Evolutionary conservation across 2,329 filamentous ascomycete genomes (phyloP).

Genomic region (Fusarium agapanthi): DNA sequence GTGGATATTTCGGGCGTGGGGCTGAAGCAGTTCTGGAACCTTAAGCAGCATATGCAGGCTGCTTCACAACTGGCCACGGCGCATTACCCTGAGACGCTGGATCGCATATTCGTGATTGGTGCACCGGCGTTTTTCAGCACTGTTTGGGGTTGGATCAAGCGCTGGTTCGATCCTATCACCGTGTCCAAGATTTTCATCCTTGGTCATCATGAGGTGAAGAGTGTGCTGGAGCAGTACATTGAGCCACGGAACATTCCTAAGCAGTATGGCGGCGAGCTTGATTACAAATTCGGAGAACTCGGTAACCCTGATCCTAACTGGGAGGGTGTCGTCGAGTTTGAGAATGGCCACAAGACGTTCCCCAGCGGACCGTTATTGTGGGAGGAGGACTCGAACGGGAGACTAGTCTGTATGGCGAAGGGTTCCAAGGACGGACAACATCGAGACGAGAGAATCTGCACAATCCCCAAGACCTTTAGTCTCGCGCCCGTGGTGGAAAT

Average conservation of each 20-base stretch:
- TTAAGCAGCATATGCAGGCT: constrained; percentile 93
- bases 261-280: constrained; percentile 86
- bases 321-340: constrained; percentile 60
- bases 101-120: constrained; percentile 75
- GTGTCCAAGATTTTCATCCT: constrained; percentile 97
- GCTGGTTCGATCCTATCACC: constrained; percentile 94
- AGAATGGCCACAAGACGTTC: constrained; percentile 61
- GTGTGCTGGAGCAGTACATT: constrained; percentile 83
- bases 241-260: constrained; percentile 85
- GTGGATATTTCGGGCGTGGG: constrained; percentile 91
- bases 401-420: constrained; percentile 62
- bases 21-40: constrained; percentile 93
- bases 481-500: constrained; percentile 13
- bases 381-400: constrained; percentile 56
- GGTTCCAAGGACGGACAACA: constrained; percentile 58
- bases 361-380: constrained; percentile 67
- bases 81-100: constrained; percentile 93
- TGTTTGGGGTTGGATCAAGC: constrained; percentile 94
- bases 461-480: constrained; percentile 54
- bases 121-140: constrained; percentile 92
- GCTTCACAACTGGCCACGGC: constrained; percentile 88
- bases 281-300: constrained; percentile 81
- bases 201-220: constrained; percentile 73
- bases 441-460: constrained; percentile 60
- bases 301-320: constrained; percentile 75